Evolutionary conservation across 352 stramenopile species (phyloP), one percentile per base, ranked within the genome.

Genomic region (Pythium inflatum): DNA sequence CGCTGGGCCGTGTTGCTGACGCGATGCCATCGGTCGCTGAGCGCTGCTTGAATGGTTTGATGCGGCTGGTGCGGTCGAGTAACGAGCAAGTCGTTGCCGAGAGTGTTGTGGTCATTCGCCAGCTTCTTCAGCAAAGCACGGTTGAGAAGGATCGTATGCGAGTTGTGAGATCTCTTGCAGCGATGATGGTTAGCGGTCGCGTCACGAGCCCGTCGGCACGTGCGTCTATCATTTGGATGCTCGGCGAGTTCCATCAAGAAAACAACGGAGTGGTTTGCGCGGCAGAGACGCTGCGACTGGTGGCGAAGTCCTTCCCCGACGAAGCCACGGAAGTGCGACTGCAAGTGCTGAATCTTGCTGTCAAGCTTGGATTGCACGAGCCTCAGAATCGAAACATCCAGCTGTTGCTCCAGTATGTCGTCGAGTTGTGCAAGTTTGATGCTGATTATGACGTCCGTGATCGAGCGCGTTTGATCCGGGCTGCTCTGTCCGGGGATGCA

Each of bases 61-160:
- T 95, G 71, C 93, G 89, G 38, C 70, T 96, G 0, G 83, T 96
- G 41, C 88, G 85, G 20, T 95, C 87, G 9, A 92, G 87, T 20
- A 94, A 97, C 60, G 86, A 91, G 24, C 74, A 91, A 49, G 93
- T 99, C 18, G 92, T 99, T 8, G 95, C 95, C 16, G 92, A 99
- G 71, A 97, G 93, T 45, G 92, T 99, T 12, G 81, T 98, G n/a
- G 95, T 98, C 31, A 98, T 99, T 62, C 92, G 97, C 30, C 90
- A 96, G 58, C 88, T 99, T 24, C 75, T 99, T 41, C 89, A 99
- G 76, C 93, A 98, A 62, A 73, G 79, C 25, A 67, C 79, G 2
- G 83, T 96, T 9, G 85, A 96, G 46, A 85, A 90, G 71, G 96
- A 91, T 69, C 85, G 71, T 34, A 83, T 88, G 31, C 82, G 79